phyloP scores from a whole-genome alignment of 352 stramenopile genomes.

The Albugo candida region DNA sequence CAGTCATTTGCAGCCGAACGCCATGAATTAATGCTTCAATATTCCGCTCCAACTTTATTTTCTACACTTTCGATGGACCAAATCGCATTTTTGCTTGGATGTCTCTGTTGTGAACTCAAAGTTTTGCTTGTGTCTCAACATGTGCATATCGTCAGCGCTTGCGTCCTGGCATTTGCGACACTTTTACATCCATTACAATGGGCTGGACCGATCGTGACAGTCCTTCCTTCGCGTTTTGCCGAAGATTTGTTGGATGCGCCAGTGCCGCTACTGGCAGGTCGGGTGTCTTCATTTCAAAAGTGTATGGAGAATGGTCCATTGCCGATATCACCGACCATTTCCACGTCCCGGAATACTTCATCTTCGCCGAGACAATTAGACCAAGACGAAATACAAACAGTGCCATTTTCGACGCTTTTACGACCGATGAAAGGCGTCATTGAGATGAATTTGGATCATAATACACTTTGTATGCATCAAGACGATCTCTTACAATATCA shows the following conservation, averaged over 20 bases:
- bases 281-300: slow-evolving; percentile 21
- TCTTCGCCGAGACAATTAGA: no score
- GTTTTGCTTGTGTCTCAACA: slow-evolving; percentile 58
- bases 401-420: slow-evolving; percentile 27
- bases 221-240: slow-evolving; percentile 40
- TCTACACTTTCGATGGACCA: slow-evolving; percentile 55
- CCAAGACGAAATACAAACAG: no score
- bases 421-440: slow-evolving; percentile 47
- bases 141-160: slow-evolving; percentile 54
- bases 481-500: slow-evolving; percentile 54
- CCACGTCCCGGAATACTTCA: no score
- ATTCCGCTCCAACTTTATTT: slow-evolving; percentile 46
- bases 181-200: slow-evolving; percentile 48
- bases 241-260: slow-evolving; percentile 48
- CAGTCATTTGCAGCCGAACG: slow-evolving; percentile 29
- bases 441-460: slow-evolving; percentile 69
- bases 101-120: slow-evolving; percentile 54
- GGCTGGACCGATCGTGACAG: slow-evolving; percentile 52
- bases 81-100: slow-evolving; percentile 54
- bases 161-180: slow-evolving; percentile 49
- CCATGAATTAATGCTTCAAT: slow-evolving; percentile 45
- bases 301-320: slow-evolving; percentile 2
- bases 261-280: slow-evolving; percentile 56
- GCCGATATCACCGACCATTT: no score
- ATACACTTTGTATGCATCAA: slow-evolving; percentile 54